Evolutionary conservation across 1,139 yeast genomes (phyloP).

Genomic region (Scheffersomyces quercinus): DNA sequence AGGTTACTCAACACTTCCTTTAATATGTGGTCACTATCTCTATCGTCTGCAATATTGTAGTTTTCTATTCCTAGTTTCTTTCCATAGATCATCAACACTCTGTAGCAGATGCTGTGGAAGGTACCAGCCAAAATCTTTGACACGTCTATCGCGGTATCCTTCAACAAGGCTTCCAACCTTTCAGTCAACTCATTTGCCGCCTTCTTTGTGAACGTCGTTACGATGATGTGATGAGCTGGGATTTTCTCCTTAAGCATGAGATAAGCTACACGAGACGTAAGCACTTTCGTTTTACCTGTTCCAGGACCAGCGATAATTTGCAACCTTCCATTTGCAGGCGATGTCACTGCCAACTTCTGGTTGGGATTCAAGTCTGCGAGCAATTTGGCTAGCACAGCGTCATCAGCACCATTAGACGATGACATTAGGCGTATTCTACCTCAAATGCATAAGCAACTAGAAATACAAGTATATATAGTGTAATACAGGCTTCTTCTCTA

Average conservation of each 20-base stretch:
- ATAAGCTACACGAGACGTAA: slow-evolving; percentile 76
- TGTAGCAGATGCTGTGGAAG: slow-evolving; percentile 77
- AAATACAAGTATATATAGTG: too few relatives aligned
- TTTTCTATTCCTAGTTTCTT: slow-evolving; percentile 45
- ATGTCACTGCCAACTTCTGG: slow-evolving; percentile 63
- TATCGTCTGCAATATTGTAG: slow-evolving; percentile 66
- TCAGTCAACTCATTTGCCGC: slow-evolving; percentile 85
- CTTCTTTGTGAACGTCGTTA: slow-evolving; percentile 87
- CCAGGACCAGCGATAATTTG: slow-evolving; percentile 95
- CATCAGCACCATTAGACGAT: too few relatives aligned
- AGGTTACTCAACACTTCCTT: slow-evolving; percentile 41
- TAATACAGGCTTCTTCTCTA: too few relatives aligned
- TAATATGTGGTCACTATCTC: slow-evolving; percentile 56
- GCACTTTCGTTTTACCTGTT: slow-evolving; percentile 79
- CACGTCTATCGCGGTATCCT: slow-evolving; percentile 34
- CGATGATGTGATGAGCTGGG: slow-evolving; percentile 63
- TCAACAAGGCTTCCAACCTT: slow-evolving; percentile 48
- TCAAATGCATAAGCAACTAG: too few relatives aligned
- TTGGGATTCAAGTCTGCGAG: slow-evolving; percentile 46
- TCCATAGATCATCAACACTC: slow-evolving; percentile 61
- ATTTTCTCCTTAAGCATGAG: slow-evolving; percentile 52
- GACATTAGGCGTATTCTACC: too few relatives aligned
- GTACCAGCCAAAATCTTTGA: slow-evolving; percentile 70
- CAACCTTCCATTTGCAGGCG: slow-evolving; percentile 52
- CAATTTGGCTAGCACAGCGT: not conserved